Percentiles rank a stretch among this genome's conserved stretches.
phyloP scores from a whole-genome alignment of 129 eudicot genomes.

The Arctium minus region DNA sequence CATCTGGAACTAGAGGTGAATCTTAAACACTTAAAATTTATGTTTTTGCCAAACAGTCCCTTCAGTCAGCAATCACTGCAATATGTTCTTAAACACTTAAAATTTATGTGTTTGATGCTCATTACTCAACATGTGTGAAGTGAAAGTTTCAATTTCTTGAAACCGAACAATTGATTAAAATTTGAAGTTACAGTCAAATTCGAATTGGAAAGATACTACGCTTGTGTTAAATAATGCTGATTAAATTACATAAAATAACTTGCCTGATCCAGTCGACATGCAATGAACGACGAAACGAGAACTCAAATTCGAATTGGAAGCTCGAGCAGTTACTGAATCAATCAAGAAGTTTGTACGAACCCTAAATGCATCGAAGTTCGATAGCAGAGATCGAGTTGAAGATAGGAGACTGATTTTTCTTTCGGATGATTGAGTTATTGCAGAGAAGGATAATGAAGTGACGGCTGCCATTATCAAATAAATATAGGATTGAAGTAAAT shows the following conservation, averaged over 20 bases:
- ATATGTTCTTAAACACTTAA: background rate
- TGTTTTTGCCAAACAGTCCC: background rate
- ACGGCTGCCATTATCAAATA: slow-evolving; percentile 56
- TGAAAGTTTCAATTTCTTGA: background rate
- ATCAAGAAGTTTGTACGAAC: slow-evolving; percentile 29
- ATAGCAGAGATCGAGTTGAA: slow-evolving; percentile 21
- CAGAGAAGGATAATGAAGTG: slow-evolving; percentile 52
- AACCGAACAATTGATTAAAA: background rate
- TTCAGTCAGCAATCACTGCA: background rate
- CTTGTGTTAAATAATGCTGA: background rate
- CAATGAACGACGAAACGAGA: slow-evolving; percentile 58
- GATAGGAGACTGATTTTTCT: slow-evolving; percentile 33
- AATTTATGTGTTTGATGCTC: background rate
- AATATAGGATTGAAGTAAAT: background rate
- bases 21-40: no score
- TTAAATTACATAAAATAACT: background rate
- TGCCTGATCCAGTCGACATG: slow-evolving; percentile 70
- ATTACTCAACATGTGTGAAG: background rate
- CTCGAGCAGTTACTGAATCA: slow-evolving; percentile 21
- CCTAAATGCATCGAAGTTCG: slow-evolving; percentile 39
- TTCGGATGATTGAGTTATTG: slow-evolving; percentile 45
- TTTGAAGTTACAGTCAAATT: background rate
- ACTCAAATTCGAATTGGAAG: slow-evolving; percentile 22
- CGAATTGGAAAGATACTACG: background rate
- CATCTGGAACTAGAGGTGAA: no score